Evolutionary conservation across 768 basidiomycete species (phyloP).

Genomic region (Leucocoprinus sp.): DNA sequence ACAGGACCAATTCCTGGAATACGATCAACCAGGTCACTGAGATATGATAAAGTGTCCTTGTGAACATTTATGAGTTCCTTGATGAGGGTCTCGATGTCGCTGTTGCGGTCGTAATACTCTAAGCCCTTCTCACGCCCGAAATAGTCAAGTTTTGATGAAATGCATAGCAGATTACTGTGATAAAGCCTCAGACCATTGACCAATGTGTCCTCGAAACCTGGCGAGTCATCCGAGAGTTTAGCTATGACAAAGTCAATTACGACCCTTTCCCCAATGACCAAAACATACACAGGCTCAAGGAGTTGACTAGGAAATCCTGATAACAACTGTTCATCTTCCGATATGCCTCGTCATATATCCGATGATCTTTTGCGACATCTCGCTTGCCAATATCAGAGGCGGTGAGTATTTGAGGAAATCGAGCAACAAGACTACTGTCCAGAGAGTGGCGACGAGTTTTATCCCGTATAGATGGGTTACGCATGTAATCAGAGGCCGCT

Average conservation of each 20-base stretch:
- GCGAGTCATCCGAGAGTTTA: not conserved
- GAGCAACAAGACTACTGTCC: not conserved
- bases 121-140: slow-evolving; percentile 40
- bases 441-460: not conserved
- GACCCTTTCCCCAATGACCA: not conserved
- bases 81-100: slow-evolving; percentile 38
- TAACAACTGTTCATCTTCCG: not conserved
- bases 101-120: slow-evolving; percentile 37
- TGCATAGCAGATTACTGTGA: slow-evolving; percentile 22
- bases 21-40: slow-evolving; percentile 24
- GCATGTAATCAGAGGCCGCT: slow-evolving; percentile 23
- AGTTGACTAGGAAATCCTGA: not conserved
- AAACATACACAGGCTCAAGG: slow-evolving; percentile 1
- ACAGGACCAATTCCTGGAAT: slow-evolving; percentile 41
- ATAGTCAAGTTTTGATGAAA: slow-evolving; percentile 25
- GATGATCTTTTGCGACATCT: not conserved
- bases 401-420: slow-evolving; percentile 1
- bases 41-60: slow-evolving; percentile 35
- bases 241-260: not conserved
- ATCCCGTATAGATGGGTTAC: slow-evolving; percentile 13
- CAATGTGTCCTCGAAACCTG: not conserved
- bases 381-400: slow-evolving; percentile 5
- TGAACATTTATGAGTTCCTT: slow-evolving; percentile 39
- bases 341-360: not conserved
- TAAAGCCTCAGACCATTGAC: slow-evolving; percentile 24